phyloP scores from a whole-genome alignment of 306 rosid species.

The Acacia acuminata region DNA sequence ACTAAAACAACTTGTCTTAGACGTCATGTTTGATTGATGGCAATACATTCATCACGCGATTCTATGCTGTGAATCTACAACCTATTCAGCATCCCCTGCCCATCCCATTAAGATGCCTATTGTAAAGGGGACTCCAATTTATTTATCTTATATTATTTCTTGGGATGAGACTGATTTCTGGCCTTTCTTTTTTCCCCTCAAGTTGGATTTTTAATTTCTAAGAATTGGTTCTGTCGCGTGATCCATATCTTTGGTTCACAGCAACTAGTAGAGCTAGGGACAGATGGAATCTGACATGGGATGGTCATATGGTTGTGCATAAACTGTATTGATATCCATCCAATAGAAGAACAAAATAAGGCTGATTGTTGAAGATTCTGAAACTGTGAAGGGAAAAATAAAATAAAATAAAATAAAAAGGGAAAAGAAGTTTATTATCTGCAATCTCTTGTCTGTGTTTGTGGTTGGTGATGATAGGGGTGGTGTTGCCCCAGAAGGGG shows the following conservation, averaged over 20 bases:
- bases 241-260: conserved; percentile 51
- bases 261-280: conserved; percentile 46
- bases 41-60: conserved; percentile 44
- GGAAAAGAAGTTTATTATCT: conserved; percentile 19
- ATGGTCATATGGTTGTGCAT: conserved; percentile 49
- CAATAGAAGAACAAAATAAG: conserved; percentile 43
- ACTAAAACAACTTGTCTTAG: conserved; percentile 50
- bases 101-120: conserved; percentile 40
- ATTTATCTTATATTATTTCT: conserved; percentile 11
- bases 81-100: conserved; percentile 33
- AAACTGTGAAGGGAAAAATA: not conserved
- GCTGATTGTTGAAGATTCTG: conserved; percentile 36
- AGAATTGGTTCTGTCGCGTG: conserved; percentile 50
- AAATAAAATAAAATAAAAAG: no score
- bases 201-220: conserved; percentile 17
- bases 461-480: conserved; percentile 27
- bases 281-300: conserved; percentile 74
- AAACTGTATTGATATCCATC: conserved; percentile 16
- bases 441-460: conserved; percentile 2
- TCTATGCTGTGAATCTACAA: conserved; percentile 36
- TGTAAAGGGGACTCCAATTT: conserved; percentile 33
- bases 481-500: conserved; percentile 37
- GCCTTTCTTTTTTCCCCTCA: not conserved
- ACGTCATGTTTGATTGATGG: conserved; percentile 40
- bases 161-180: not conserved